A percentile compares a stretch with the other conserved stretches of the same genome.
Conservation (phyloP, 2,329 filamentous ascomycete genomes). For the Microsporum ferrugineum region DNA sequence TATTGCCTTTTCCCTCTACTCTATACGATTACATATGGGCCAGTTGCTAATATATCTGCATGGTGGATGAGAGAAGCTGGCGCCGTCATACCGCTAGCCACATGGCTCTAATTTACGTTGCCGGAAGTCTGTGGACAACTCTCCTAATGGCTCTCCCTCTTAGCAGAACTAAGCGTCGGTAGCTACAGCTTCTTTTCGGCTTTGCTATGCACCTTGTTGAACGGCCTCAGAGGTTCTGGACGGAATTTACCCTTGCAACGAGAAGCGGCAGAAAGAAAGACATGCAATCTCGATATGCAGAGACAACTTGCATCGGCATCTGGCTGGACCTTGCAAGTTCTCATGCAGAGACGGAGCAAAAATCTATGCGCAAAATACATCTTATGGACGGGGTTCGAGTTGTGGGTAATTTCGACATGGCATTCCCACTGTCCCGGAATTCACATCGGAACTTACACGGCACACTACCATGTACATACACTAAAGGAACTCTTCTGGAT, state of each 20-base stretch:
- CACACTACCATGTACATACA: too few species aligned
- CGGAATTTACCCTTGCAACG: background rate
- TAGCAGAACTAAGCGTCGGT: background rate
- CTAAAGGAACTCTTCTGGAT: background rate
- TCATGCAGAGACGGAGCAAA: background rate
- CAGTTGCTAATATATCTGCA: background rate
- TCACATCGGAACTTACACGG: background rate
- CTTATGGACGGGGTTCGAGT: background rate
- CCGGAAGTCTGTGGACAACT: background rate
- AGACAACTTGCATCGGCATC: background rate
- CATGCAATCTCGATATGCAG: background rate
- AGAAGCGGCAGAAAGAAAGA: background rate
- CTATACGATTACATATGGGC: background rate
- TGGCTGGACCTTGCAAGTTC: background rate
- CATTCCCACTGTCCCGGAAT: background rate
- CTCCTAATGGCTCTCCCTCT: background rate
- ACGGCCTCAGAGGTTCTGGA: background rate
- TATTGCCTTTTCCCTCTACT: background rate
- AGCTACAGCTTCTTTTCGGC: background rate
- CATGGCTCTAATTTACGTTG: background rate
- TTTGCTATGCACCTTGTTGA: too few species aligned
- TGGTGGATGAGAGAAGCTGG: background rate
- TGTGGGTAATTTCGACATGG: background rate
- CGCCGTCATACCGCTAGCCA: background rate
- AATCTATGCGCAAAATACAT: background rate